A percentile compares a stretch with the other conserved stretches of the same genome.
Evolutionary conservation across 2,329 filamentous ascomycete genomes (phyloP).

Genomic region (Hysterium pulicare): DNA sequence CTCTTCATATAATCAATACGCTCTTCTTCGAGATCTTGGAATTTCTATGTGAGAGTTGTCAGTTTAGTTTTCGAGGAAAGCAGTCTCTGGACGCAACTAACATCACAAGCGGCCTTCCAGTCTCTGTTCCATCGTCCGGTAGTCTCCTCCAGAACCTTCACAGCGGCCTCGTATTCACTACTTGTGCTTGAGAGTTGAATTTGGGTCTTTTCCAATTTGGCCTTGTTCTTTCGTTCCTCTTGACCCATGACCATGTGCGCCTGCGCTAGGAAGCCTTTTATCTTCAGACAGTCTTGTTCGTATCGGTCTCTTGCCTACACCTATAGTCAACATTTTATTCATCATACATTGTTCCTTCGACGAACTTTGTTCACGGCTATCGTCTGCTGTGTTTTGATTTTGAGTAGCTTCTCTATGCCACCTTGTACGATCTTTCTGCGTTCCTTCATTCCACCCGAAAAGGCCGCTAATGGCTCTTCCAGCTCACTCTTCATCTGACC

Average conservation of each 20-base stretch:
- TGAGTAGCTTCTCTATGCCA: slow-evolving; percentile 90
- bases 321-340: slow-evolving; percentile 8
- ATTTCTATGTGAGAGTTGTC: slow-evolving; percentile 61
- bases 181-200: slow-evolving; percentile 90
- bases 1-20: slow-evolving; percentile 95
- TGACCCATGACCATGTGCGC: slow-evolving; percentile 99
- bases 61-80: no score
- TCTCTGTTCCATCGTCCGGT: slow-evolving; percentile 95
- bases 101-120: slow-evolving; percentile 92
- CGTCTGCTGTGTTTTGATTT: slow-evolving; percentile 90
- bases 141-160: slow-evolving; percentile 92
- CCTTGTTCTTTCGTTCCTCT: slow-evolving; percentile 97
- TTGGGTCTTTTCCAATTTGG: slow-evolving; percentile 97
- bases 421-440: slow-evolving; percentile 92
- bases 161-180: slow-evolving; percentile 86
- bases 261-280: slow-evolving; percentile 97
- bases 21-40: slow-evolving; percentile 97
- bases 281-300: slow-evolving; percentile 96
- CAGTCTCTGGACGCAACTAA: no score
- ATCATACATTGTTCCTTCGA: background rate
- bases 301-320: slow-evolving; percentile 80
- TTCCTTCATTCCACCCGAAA: slow-evolving; percentile 94
- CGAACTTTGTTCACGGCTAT: slow-evolving; percentile 82
- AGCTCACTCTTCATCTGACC: slow-evolving; percentile 93
- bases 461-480: slow-evolving; percentile 88